Base-by-base conservation (phyloP, 305 asterid genomes). In the Fraxinus sp. region DNA sequence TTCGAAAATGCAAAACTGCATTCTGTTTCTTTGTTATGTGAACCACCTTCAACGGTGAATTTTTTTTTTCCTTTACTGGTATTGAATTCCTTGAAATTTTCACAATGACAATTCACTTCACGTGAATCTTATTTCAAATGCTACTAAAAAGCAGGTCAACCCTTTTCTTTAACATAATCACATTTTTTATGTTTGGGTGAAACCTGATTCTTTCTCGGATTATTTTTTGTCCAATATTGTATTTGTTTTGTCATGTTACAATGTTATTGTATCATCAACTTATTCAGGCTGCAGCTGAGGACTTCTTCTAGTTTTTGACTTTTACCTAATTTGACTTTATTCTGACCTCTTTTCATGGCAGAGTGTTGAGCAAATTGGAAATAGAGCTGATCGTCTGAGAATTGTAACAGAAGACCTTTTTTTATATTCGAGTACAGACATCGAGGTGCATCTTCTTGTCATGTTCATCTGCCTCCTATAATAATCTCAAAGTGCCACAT, bases 341-440 rank as follows among this genome's bases (percentile, higher is more conserved):
- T 77, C 43, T 74, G 71, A 35, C 75, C 84, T 79, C 80, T 70
- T 85, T 79, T 80, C 80, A 55, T 83, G 85, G 75, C 92, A 96
- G 98, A 96, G 99, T 87, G 90, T 96, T 84, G 98, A 95, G 86
- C 99, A 93, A 91, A 95, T 96, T 88, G 97, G 94, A 73, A 90
- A 92, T 83, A 91, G 98, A 90, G 98, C 98, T 84, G 94, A 91
- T 80, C 98, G 99, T 83, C 89, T 92, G 90, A 70, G 84, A 84
- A 92, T 95, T 84, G 88, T 84, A 77, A 77, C 96, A 30, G 92
- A 86, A 72, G 93, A 90, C 70, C 90, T 95, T 78, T 96, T 82
- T 88, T 88, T 96, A 84, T 89, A 90, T 84, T 89, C 99, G 35
- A 95, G 97, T 90, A 96, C 98, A 83, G 96, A 95, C 88, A 83